Evolutionary conservation across 2,329 filamentous ascomycete genomes (phyloP).

Genomic region (Monosporascus sp.): DNA sequence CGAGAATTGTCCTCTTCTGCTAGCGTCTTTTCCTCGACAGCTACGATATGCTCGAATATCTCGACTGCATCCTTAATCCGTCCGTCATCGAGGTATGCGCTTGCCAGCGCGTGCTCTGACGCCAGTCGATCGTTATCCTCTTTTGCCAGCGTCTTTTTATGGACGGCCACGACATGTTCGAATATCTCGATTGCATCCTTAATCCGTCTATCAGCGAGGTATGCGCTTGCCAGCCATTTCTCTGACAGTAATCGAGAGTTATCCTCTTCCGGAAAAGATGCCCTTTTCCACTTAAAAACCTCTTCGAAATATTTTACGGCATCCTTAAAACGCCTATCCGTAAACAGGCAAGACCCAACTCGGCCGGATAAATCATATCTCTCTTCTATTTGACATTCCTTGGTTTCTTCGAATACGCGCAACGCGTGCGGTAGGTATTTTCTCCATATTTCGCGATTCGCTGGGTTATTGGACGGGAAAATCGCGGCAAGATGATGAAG

Average conservation of each 20-base stretch:
- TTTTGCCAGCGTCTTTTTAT: background rate
- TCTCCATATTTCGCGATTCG: constrained; percentile 14
- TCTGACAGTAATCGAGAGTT: background rate
- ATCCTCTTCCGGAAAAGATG: background rate
- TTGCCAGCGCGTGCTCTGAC: background rate
- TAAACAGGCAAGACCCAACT: constrained; percentile 11
- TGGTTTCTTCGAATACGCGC: constrained; percentile 11
- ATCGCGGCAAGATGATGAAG: background rate
- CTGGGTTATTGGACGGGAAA: constrained; percentile 1
- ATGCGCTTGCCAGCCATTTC: too few relatives aligned
- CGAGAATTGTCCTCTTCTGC: background rate
- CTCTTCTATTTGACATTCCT: constrained; percentile 6
- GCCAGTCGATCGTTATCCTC: background rate
- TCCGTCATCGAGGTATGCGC: too few relatives aligned
- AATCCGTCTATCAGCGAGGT: too few relatives aligned
- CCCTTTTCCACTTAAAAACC: background rate
- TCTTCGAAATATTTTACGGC: background rate
- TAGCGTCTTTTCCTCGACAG: background rate
- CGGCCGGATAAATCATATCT: constrained; percentile 7
- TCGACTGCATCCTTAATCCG: background rate
- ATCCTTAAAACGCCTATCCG: constrained; percentile 8
- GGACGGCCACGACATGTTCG: constrained; percentile 2
- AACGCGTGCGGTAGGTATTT: constrained; percentile 21
- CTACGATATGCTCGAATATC: constrained; percentile 6
- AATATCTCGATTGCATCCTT: background rate